Conservation (phyloP, 768 basidiomycete genomes). For the Fomitopsis serialis region DNA sequence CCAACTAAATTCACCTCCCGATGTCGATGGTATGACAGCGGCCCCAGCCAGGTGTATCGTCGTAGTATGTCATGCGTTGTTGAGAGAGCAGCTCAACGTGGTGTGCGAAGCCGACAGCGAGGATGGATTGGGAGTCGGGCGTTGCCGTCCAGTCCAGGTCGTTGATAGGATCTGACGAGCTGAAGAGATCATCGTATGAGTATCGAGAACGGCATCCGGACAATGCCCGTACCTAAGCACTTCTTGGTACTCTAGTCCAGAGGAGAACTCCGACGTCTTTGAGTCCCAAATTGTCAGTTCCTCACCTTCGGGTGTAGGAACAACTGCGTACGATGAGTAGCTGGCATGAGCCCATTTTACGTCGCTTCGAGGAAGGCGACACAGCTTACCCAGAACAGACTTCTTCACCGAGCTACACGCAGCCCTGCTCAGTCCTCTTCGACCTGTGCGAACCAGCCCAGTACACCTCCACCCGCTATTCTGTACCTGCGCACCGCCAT, state of each 20-base stretch:
- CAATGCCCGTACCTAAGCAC: slow-evolving; percentile 46
- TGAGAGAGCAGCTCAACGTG: slow-evolving; percentile 86
- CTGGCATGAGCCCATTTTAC: background rate
- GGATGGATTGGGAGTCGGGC: slow-evolving; percentile 82
- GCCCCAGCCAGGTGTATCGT: slow-evolving; percentile 75
- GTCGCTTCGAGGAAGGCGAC: background rate
- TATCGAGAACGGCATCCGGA: background rate
- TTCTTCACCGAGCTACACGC: slow-evolving; percentile 90
- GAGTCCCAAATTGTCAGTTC: slow-evolving; percentile 97
- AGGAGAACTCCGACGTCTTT: slow-evolving; percentile 87
- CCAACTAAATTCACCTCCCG: slow-evolving; percentile 41
- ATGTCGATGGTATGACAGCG: slow-evolving; percentile 68
- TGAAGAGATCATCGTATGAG: slow-evolving; percentile 11
- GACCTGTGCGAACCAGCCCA: slow-evolving; percentile 69
- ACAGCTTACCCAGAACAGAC: slow-evolving; percentile 66
- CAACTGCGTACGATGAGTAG: slow-evolving; percentile 39
- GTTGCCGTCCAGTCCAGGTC: slow-evolving; percentile 95
- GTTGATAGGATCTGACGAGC: slow-evolving; percentile 51
- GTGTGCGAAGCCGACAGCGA: slow-evolving; percentile 81
- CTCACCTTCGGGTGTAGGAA: slow-evolving; percentile 51
- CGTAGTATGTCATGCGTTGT: slow-evolving; percentile 89
- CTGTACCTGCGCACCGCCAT: slow-evolving; percentile 65
- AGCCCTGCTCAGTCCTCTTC: slow-evolving; percentile 59
- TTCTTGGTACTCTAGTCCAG: slow-evolving; percentile 75
- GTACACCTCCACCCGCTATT: slow-evolving; percentile 55